Percentiles rank a stretch among this genome's conserved stretches.
Evolutionary conservation across 2,329 filamentous ascomycete genomes (phyloP).

Genomic region (Fusarium azukiicola): DNA sequence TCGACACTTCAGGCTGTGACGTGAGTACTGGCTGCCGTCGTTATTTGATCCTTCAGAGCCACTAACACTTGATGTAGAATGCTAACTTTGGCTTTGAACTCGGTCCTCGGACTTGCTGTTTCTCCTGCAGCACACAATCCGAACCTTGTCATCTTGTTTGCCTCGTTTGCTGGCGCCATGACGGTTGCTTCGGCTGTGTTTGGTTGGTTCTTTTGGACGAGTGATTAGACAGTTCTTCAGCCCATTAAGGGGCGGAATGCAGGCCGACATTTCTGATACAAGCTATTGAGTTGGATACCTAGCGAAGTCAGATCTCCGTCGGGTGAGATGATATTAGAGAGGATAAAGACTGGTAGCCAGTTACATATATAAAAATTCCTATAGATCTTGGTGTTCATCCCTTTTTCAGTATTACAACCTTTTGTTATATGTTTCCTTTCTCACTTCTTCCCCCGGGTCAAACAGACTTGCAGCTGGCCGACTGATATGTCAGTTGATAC

Average conservation of each 20-base stretch:
- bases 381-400: too few species aligned
- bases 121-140: slow-evolving; percentile 16
- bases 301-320: too few species aligned
- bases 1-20: slow-evolving; percentile 15
- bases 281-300: background rate
- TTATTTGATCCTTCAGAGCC: background rate
- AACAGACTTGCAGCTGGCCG: too few species aligned
- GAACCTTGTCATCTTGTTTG: slow-evolving; percentile 15
- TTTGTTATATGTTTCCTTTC: too few species aligned
- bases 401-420: too few species aligned
- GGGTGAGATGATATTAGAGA: too few species aligned
- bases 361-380: too few species aligned
- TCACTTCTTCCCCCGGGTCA: too few species aligned
- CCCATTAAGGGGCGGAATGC: background rate
- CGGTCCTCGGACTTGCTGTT: slow-evolving; percentile 7
- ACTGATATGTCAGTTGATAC: too few species aligned
- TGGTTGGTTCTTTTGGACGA: slow-evolving; percentile 16
- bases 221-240: background rate
- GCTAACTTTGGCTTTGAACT: slow-evolving; percentile 14
- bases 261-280: too few species aligned
- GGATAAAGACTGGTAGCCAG: too few species aligned
- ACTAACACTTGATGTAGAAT: slow-evolving; percentile 5
- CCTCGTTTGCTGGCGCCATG: slow-evolving; percentile 7
- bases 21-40: background rate
- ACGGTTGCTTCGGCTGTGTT: slow-evolving; percentile 13